Evolutionary conservation across 1,139 yeast species (phyloP).

Genomic region (Pneumocystis sp.): DNA sequence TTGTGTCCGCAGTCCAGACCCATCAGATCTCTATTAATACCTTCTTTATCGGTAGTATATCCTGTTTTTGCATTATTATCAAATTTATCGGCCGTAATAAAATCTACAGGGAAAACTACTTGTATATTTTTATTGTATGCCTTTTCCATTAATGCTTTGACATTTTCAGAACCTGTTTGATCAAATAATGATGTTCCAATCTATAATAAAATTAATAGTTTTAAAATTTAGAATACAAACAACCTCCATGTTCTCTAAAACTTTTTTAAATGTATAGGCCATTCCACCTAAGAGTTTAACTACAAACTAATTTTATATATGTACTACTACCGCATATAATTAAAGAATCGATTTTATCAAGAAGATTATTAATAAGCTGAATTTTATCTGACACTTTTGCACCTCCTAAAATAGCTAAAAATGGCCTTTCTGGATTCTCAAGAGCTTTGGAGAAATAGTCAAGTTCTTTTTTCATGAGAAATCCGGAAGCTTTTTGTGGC

Average conservation of each 20-base stretch:
- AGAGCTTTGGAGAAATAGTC: constrained; percentile 92
- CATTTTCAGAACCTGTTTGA: constrained; percentile 85
- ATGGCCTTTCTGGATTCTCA: constrained; percentile 93
- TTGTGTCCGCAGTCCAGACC: constrained; percentile 92
- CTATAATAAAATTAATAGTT: constrained; percentile 16
- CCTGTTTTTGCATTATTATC: constrained; percentile 76
- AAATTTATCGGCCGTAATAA: constrained; percentile 84
- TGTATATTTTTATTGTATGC: constrained; percentile 90
- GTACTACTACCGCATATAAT: constrained; percentile 60
- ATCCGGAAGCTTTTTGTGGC: constrained; percentile 91
- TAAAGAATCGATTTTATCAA: constrained; percentile 82
- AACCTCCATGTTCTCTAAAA: constrained; percentile 50
- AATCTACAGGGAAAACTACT: constrained; percentile 83
- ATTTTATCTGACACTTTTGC: constrained; percentile 97
- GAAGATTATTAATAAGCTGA: constrained; percentile 89
- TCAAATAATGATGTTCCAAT: constrained; percentile 87
- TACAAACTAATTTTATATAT: background rate
- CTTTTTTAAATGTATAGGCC: constrained; percentile 97
- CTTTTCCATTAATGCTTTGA: constrained; percentile 74
- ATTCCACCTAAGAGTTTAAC: constrained; percentile 39
- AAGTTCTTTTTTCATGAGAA: constrained; percentile 92
- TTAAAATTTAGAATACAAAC: background rate
- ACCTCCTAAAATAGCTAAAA: constrained; percentile 95
- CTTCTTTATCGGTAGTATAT: constrained; percentile 66
- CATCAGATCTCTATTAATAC: constrained; percentile 87